These are phyloP conservation scores for Cyberlindnera galapagoensis DNA, from an alignment of 805 yeast genomes.

Conservation along the genomic window DNA sequence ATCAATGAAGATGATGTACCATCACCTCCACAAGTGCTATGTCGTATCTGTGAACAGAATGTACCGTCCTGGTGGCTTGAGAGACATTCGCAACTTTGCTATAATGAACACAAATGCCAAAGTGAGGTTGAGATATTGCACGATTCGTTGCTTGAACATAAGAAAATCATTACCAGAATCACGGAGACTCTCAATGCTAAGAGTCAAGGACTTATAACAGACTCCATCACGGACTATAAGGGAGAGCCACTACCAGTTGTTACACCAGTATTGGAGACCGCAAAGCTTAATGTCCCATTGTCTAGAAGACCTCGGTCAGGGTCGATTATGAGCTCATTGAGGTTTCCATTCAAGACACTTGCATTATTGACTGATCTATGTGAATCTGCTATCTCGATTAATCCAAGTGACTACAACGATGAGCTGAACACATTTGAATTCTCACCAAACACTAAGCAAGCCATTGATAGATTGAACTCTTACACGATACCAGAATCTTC, in stretches of 20 bases:
- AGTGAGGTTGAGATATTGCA: constrained; percentile 71
- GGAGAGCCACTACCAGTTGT: constrained; percentile 41
- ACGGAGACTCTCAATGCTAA: constrained; percentile 22
- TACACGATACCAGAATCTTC: constrained; percentile 43
- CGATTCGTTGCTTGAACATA: constrained; percentile 71
- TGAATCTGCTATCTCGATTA: constrained; percentile 67
- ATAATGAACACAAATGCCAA: constrained; percentile 76
- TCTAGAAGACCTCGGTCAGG: constrained; percentile 33
- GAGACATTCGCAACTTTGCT: constrained; percentile 80
- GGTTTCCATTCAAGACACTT: constrained; percentile 60
- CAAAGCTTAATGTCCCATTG: constrained; percentile 14
- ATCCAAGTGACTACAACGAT: constrained; percentile 54
- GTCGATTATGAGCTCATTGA: constrained; percentile 32
- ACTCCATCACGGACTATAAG: constrained; percentile 40
- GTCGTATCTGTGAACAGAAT: constrained; percentile 85
- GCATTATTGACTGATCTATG: constrained; percentile 56
- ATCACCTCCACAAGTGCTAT: constrained; percentile 73
- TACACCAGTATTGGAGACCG: constrained; percentile 15
- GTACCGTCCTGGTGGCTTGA: constrained; percentile 98
- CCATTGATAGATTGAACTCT: constrained; percentile 37
- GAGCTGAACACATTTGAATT: constrained; percentile 25
- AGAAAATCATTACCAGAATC: constrained; percentile 39
- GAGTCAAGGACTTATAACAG: constrained; percentile 10
- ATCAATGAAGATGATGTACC: constrained; percentile 63
- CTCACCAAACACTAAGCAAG: constrained; percentile 57